Base-by-base conservation (phyloP, 2,329 filamentous ascomycete genomes). In the Hypomyces perniciosus region DNA sequence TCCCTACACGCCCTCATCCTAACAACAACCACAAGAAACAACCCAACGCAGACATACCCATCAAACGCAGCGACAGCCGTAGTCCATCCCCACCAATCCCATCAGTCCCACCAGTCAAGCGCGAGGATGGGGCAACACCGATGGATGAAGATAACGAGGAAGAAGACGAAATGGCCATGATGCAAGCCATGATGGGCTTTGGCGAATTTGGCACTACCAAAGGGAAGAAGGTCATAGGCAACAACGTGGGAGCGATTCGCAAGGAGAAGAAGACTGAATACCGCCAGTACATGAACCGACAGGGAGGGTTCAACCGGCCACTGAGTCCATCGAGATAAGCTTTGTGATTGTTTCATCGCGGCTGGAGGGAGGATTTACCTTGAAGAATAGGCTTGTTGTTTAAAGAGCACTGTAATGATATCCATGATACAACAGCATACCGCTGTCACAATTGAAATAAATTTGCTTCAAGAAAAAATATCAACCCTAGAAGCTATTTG, bases 231-330 rank as follows among this genome's bases (percentile, higher is more conserved):
- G 84, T 99, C 1, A 78, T 81, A 0, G 93, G 93, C 2, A 99
- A 99, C 65, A 83, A 90, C 64, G 82, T 85, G 39, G 91, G 88
- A 50, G 89, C 77, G 0, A 83, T 96, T 47, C 77, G 85, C 59
- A 96, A 93, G 76, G 90, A 93, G 72, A 96, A 96, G 82, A 91
- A 90, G 81, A 88, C 85, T 10, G 82, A 95, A 74, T 97, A 96
- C 65, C 80, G 93, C 60, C 93, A 99, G 79, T 99, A 99, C 70
- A 99, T 99, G 83, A 93, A 93, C 64, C 80, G 88, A 51, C 76
- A 83, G 46, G 88, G 88, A 50, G 88, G 88, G 5, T 93, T 93
- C 74, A 93, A 92, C 66, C 72, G 88, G 60, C 87, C 88, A 42
- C 71, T 91, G 47, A 87, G 84, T 67, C 83, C 82, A 20, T 65